These are phyloP conservation scores for Scheffersomyces insectosa DNA, from an alignment of 1,139 yeast species.

Conservation along the genomic window DNA sequence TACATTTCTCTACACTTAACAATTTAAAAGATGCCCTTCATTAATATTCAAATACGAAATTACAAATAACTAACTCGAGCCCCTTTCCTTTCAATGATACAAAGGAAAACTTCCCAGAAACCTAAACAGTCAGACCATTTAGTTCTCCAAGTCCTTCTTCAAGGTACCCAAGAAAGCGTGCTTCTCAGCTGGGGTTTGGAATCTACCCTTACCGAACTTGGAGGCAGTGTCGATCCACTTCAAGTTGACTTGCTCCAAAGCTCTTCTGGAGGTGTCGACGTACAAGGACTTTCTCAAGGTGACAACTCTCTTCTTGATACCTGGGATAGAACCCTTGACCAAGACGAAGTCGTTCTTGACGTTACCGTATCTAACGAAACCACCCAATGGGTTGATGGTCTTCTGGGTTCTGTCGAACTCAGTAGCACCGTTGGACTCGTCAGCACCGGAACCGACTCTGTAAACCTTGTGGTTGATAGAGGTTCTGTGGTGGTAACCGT, in stretches of 20 bases:
- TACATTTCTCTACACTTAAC: no score
- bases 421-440: slow-evolving; percentile 93
- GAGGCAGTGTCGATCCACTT: slow-evolving; percentile 99
- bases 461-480: slow-evolving; percentile 99
- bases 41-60: no score
- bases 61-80: no score
- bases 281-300: slow-evolving; percentile 98
- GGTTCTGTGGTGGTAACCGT: slow-evolving; percentile 99
- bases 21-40: no score
- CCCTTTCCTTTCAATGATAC: no score
- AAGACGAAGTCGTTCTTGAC: slow-evolving; percentile 97
- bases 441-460: slow-evolving; percentile 98
- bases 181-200: slow-evolving; percentile 99
- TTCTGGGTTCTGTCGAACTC: slow-evolving; percentile 99
- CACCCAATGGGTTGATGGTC: slow-evolving; percentile 99
- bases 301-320: slow-evolving; percentile 99
- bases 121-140: not conserved
- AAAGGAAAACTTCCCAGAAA: not conserved
- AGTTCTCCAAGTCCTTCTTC: slow-evolving; percentile 76
- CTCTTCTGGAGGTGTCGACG: slow-evolving; percentile 97
- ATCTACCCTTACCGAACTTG: slow-evolving; percentile 99
- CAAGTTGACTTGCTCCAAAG: slow-evolving; percentile 93
- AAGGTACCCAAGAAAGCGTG: slow-evolving; percentile 99
- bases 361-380: slow-evolving; percentile 99
- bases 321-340: slow-evolving; percentile 99